Evolutionary conservation across 2,329 filamentous ascomycete genomes (phyloP).

Genomic region (Ophiostoma triangulosporum): DNA sequence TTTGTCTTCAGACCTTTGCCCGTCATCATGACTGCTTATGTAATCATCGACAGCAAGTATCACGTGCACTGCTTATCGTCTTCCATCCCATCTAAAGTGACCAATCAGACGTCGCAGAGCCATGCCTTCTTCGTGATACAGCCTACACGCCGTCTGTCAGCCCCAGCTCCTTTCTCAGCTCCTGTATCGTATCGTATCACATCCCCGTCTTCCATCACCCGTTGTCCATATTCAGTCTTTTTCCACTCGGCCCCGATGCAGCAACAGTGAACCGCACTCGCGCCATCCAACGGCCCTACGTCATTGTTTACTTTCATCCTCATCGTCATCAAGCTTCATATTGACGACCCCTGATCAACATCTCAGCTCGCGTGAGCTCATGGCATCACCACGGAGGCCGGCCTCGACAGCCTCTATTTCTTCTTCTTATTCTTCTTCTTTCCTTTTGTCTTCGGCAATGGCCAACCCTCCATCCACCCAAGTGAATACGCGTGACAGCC

Average conservation of each 20-base stretch:
- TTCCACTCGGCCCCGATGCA: background rate
- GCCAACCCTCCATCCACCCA: background rate
- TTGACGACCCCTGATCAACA: background rate
- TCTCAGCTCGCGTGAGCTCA: background rate
- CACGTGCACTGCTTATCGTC: no score
- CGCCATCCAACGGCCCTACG: background rate
- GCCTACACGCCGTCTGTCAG: background rate
- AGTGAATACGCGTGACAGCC: conserved; percentile 25
- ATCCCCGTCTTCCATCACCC: background rate
- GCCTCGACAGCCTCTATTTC: background rate
- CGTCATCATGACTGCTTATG: no score
- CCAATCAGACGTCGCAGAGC: no score
- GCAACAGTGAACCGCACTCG: background rate
- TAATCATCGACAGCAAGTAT: no score
- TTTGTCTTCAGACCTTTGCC: no score
- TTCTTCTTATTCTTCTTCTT: background rate
- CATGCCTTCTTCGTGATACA: no score
- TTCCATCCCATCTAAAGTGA: no score
- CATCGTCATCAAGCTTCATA: background rate
- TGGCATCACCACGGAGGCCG: background rate
- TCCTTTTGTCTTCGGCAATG: background rate
- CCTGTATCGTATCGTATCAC: background rate
- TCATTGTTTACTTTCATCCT: background rate
- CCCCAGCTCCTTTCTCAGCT: background rate
- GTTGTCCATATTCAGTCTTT: background rate